Evolutionary conservation across 805 yeast genomes (phyloP).

Genomic region (Wickerhamiella dianesei): DNA sequence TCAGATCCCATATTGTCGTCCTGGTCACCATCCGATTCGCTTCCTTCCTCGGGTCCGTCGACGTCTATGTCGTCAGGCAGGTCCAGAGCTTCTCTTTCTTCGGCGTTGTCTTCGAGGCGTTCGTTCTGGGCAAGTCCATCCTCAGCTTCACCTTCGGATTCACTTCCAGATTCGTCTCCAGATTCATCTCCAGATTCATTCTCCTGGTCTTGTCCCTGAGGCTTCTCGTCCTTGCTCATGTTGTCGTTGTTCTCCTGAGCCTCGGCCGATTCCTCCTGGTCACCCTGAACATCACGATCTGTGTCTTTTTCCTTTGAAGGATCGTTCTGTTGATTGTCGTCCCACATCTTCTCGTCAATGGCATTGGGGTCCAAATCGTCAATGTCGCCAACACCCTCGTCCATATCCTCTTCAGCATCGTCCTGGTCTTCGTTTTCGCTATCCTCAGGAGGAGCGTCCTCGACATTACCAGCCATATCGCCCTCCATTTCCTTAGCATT

Average conservation of each 20-base stretch:
- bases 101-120: slow-evolving; percentile 19
- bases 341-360: slow-evolving; percentile 96
- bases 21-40: slow-evolving; percentile 20
- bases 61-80: slow-evolving; percentile 16
- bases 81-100: slow-evolving; percentile 17
- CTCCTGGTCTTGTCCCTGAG: slow-evolving; percentile 25
- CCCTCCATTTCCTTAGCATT: slow-evolving; percentile 93
- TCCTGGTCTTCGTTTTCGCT: slow-evolving; percentile 36
- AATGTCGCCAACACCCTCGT: slow-evolving; percentile 78
- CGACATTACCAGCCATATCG: slow-evolving; percentile 90
- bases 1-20: slow-evolving; percentile 14
- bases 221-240: slow-evolving; percentile 16
- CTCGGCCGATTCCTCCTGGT: slow-evolving; percentile 27
- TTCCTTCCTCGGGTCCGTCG: slow-evolving; percentile 19
- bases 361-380: slow-evolving; percentile 91
- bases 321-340: slow-evolving; percentile 69
- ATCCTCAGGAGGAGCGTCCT: slow-evolving; percentile 57
- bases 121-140: slow-evolving; percentile 20
- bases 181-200: slow-evolving; percentile 10
- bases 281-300: slow-evolving; percentile 46
- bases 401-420: slow-evolving; percentile 51
- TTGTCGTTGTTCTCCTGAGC: slow-evolving; percentile 18
- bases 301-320: slow-evolving; percentile 61
- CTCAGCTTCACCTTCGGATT: slow-evolving; percentile 21
- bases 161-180: not conserved